Percentiles rank a stretch among this genome's conserved stretches.
Conservation (phyloP, 1,139 yeast genomes). For the Yamadazyma atlantica region DNA sequence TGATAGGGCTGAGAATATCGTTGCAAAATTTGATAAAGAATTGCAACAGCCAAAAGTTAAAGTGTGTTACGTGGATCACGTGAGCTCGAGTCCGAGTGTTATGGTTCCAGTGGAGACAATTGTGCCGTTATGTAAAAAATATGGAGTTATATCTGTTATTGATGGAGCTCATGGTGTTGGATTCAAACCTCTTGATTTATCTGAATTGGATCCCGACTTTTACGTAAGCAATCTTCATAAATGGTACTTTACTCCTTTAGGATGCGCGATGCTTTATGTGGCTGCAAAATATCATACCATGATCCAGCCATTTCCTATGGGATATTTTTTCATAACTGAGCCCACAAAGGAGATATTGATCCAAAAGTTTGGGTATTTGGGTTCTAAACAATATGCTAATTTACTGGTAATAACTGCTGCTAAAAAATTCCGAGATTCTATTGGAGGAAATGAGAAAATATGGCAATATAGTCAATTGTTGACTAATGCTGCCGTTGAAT, state of each 20-base stretch:
- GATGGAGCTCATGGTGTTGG: constrained; percentile 77
- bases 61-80: constrained; percentile 56
- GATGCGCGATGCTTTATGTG: constrained; percentile 59
- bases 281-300: constrained; percentile 46
- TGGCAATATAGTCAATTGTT: constrained; percentile 44
- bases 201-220: constrained; percentile 54
- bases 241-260: constrained; percentile 60
- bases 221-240: constrained; percentile 64
- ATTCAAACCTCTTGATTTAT: constrained; percentile 40
- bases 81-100: constrained; percentile 65
- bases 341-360: constrained; percentile 26
- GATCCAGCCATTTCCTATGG: constrained; percentile 60
- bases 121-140: constrained; percentile 42
- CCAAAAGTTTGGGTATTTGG: constrained; percentile 35
- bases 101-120: constrained; percentile 53
- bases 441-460: constrained; percentile 57
- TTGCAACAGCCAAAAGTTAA: constrained; percentile 14
- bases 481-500: constrained; percentile 15
- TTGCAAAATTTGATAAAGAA: neutral
- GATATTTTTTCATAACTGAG: constrained; percentile 30
- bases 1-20: constrained; percentile 1
- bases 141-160: constrained; percentile 51
- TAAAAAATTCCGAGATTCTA: constrained; percentile 44
- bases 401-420: constrained; percentile 33
- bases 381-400: constrained; percentile 30